These are phyloP conservation scores for Saccharomycopsis sp. DNA, from an alignment of 805 yeast genomes.

Conservation along the genomic window DNA sequence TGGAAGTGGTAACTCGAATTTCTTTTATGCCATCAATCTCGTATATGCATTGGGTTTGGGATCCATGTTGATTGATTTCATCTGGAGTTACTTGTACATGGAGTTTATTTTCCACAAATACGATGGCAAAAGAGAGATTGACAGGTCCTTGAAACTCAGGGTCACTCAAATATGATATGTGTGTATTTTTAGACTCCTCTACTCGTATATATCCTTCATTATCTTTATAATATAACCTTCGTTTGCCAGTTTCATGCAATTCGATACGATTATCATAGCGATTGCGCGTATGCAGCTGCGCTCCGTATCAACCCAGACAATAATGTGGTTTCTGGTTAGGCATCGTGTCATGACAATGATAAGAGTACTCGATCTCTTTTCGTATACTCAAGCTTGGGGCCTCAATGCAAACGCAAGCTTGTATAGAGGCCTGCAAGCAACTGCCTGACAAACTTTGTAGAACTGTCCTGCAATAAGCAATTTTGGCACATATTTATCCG, in stretches of 20 bases:
- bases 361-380: no score
- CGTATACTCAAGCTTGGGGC: no score
- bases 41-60: constrained; percentile 69
- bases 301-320: no score
- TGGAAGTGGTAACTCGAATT: constrained; percentile 94
- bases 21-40: constrained; percentile 89
- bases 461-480: background rate
- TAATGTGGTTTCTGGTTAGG: no score
- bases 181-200: no score
- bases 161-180: constrained; percentile 43
- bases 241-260: background rate
- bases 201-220: background rate
- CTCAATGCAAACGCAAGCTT: no score
- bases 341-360: no score
- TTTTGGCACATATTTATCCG: background rate
- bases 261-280: no score
- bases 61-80: constrained; percentile 61
- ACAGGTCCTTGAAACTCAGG: constrained; percentile 31
- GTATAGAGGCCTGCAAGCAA: no score
- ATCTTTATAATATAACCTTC: background rate
- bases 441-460: no score
- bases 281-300: no score
- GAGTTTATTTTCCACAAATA: constrained; percentile 46
- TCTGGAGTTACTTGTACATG: constrained; percentile 69
- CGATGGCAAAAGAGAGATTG: constrained; percentile 34